These are phyloP conservation scores for Podospora conica DNA, from an alignment of 495 filamentous ascomycete species.

Conservation along the genomic window DNA sequence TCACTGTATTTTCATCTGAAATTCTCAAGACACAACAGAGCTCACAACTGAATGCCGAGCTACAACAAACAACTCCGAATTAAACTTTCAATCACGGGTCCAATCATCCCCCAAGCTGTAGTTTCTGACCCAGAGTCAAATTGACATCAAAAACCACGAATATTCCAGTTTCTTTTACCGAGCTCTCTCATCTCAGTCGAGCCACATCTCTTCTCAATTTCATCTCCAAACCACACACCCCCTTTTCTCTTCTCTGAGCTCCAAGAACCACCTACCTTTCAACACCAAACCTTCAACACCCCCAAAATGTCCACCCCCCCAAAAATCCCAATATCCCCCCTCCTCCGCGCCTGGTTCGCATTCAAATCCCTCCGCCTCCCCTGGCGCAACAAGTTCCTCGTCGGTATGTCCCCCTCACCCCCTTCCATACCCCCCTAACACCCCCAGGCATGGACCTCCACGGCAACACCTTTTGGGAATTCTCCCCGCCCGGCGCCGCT, in stretches of 20 bases:
- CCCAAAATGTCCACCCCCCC: conserved; percentile 1
- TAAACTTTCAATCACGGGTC: neutral
- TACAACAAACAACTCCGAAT: neutral
- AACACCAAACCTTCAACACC: neutral
- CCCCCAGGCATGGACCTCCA: conserved; percentile 69
- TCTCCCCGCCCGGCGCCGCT: conserved; percentile 57
- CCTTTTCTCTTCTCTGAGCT: too few species aligned
- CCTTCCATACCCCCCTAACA: neutral
- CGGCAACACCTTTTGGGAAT: conserved; percentile 95
- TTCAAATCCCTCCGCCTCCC: conserved; percentile 83
- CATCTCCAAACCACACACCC: neutral
- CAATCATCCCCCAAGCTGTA: neutral
- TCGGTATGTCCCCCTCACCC: conserved; percentile 47
- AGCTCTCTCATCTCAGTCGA: neutral
- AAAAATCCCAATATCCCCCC: conserved; percentile 29
- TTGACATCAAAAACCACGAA: neutral
- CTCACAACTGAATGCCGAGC: neutral
- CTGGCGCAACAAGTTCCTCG: conserved; percentile 76
- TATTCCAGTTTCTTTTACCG: too few species aligned
- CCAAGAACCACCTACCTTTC: neutral
- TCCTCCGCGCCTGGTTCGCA: conserved; percentile 59
- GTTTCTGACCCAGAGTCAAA: neutral
- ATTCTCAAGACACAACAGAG: neutral
- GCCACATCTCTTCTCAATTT: neutral
- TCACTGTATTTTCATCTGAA: neutral